Conservation (phyloP, 2,329 filamentous ascomycete genomes). For the Phyllosticta citrichinensis region DNA sequence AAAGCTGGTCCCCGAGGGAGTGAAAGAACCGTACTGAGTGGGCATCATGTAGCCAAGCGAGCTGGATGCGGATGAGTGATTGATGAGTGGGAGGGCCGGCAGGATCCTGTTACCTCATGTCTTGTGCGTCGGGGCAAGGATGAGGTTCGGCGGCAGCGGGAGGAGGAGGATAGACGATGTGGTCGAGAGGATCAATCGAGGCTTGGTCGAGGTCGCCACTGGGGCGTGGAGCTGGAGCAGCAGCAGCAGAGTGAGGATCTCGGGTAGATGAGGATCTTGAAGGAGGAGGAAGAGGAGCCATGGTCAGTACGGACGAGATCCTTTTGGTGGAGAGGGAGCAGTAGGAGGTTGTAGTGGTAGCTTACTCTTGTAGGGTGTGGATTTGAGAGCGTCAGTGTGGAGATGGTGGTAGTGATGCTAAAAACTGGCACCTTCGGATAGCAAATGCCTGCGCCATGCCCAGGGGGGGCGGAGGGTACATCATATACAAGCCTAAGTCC, state of each 20-base stretch:
- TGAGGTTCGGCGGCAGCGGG: slow-evolving; percentile 15
- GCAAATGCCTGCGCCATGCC: slow-evolving; percentile 23
- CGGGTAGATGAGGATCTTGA: slow-evolving; percentile 4
- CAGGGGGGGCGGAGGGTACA: slow-evolving; percentile 18
- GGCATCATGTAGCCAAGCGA: slow-evolving; percentile 31
- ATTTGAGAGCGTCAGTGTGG: neutral
- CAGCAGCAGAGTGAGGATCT: neutral
- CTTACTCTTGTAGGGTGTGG: slow-evolving; percentile 6
- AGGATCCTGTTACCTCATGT: slow-evolving; percentile 26
- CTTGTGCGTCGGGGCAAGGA: slow-evolving; percentile 21
- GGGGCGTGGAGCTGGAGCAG: neutral
- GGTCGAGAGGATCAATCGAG: neutral
- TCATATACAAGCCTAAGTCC: slow-evolving; percentile 12
- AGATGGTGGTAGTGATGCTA: slow-evolving; percentile 5
- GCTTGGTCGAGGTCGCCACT: neutral
- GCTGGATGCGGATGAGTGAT: slow-evolving; percentile 16
- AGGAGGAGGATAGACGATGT: slow-evolving; percentile 1
- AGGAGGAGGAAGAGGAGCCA: slow-evolving; percentile 16
- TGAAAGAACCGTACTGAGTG: slow-evolving; percentile 27
- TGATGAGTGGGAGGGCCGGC: neutral
- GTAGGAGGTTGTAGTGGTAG: neutral
- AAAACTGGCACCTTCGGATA: slow-evolving; percentile 9
- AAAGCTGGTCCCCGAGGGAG: slow-evolving; percentile 20
- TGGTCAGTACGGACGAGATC: slow-evolving; percentile 22
- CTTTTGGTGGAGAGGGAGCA: slow-evolving; percentile 12